These are phyloP conservation scores for Rutstroemia sp. DNA, from an alignment of 2,329 filamentous ascomycete species.

Conservation along the genomic window DNA sequence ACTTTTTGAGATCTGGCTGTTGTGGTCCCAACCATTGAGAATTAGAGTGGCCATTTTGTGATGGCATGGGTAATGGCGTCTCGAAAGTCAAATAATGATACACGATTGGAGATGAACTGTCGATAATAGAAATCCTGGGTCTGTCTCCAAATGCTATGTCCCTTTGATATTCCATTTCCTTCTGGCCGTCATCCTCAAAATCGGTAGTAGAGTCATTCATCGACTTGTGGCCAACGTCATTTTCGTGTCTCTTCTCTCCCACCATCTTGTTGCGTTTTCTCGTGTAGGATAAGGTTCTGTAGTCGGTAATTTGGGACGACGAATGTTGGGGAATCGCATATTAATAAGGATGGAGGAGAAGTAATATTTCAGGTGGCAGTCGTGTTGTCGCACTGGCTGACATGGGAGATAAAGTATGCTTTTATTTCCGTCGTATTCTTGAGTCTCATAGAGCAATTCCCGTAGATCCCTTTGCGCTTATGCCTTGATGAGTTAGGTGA, in stretches of 20 bases:
- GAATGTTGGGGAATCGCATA: not conserved
- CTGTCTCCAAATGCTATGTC: not conserved
- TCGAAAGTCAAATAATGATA: constrained; percentile 30
- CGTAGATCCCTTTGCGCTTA: not conserved
- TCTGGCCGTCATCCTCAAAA: constrained; percentile 8
- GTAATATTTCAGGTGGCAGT: not conserved
- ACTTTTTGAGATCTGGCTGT: constrained; percentile 59
- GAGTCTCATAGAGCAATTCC: not conserved
- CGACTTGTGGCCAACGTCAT: constrained; percentile 13
- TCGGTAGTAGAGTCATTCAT: constrained; percentile 6
- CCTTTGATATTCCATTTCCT: not conserved
- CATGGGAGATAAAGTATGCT: not conserved
- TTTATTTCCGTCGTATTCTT: not conserved
- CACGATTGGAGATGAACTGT: constrained; percentile 17
- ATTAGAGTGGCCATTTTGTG: constrained; percentile 9
- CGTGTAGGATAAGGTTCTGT: not conserved
- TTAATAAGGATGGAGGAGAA: not conserved
- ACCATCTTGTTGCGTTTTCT: constrained; percentile 11
- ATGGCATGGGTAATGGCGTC: constrained; percentile 22
- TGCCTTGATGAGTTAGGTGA: constrained; percentile 4
- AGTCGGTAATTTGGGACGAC: not conserved
- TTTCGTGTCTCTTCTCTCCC: constrained; percentile 12
- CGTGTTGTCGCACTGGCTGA: not conserved
- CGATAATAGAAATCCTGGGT: not conserved
- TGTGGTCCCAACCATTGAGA: constrained; percentile 34